These are phyloP conservation scores for Phytophthora agathidicida DNA, from an alignment of 352 stramenopile genomes.

Conservation along the genomic window DNA sequence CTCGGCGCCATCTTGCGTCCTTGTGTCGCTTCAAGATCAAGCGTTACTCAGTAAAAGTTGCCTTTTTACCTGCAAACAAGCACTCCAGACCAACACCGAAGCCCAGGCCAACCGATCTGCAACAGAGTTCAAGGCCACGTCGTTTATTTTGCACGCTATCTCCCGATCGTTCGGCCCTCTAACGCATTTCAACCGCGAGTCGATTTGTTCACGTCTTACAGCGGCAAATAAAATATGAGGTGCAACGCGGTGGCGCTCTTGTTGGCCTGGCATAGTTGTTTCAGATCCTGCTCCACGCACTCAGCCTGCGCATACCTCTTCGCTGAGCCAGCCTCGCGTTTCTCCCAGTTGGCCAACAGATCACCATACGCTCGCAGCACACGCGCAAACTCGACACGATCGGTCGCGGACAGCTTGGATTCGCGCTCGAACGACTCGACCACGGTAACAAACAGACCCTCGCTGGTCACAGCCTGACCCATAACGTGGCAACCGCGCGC, in stretches of 20 bases:
- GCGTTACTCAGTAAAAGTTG: too few species aligned
- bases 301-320: slow-evolving; percentile 51
- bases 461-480: slow-evolving; percentile 72
- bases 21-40: slow-evolving; percentile 21
- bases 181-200: slow-evolving; percentile 12
- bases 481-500: slow-evolving; percentile 65
- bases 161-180: slow-evolving; percentile 2
- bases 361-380: slow-evolving; percentile 65
- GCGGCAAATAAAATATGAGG: slow-evolving; percentile 58
- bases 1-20: slow-evolving; percentile 10
- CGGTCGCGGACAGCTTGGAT: slow-evolving; percentile 47
- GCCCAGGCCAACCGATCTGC: too few species aligned
- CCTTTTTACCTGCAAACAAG: too few species aligned
- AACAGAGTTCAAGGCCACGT: slow-evolving; percentile 1
- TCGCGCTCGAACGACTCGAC: slow-evolving; percentile 77
- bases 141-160: slow-evolving; percentile 10
- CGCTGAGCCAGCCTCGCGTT: slow-evolving; percentile 46
- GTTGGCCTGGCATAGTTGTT: slow-evolving; percentile 32
- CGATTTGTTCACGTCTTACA: slow-evolving; percentile 31
- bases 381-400: slow-evolving; percentile 73
- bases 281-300: slow-evolving; percentile 43
- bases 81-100: too few species aligned
- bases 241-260: slow-evolving; percentile 41
- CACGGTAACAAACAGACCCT: slow-evolving; percentile 73
- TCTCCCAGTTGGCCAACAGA: slow-evolving; percentile 61